Percentiles rank a stretch among this genome's conserved stretches.
phyloP scores from a whole-genome alignment of 148 eudicot genomes.

The Heliamphora exappendiculata region DNA sequence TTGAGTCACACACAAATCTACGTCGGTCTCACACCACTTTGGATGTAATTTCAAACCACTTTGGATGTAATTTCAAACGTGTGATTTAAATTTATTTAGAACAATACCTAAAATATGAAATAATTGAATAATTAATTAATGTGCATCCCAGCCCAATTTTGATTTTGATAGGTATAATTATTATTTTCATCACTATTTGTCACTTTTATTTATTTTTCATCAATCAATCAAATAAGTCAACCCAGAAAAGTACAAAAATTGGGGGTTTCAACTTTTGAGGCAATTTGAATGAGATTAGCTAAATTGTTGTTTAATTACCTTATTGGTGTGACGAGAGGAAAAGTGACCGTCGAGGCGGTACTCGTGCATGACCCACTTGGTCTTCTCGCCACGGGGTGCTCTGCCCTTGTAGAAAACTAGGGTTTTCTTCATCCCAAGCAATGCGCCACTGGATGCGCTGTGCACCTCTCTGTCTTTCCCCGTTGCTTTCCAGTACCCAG shows the following conservation, averaged over 20 bases:
- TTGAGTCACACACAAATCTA: too few relatives aligned
- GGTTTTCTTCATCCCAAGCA: conserved; percentile 79
- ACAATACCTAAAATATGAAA: too few relatives aligned
- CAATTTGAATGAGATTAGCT: too few relatives aligned
- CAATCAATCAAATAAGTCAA: neutral
- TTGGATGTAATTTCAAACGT: too few relatives aligned
- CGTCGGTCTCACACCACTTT: too few relatives aligned
- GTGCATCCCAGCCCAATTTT: too few relatives aligned
- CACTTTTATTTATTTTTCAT: neutral
- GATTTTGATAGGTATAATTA: too few relatives aligned
- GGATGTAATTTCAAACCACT: too few relatives aligned
- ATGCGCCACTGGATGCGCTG: conserved; percentile 16
- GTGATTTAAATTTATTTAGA: too few relatives aligned
- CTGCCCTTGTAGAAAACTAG: conserved; percentile 77
- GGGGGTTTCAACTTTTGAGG: neutral
- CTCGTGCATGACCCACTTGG: conserved; percentile 87
- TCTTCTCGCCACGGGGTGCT: conserved; percentile 71
- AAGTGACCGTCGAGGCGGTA: conserved; percentile 79
- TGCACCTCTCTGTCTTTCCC: conserved; percentile 60
- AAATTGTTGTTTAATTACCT: too few relatives aligned
- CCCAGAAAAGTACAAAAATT: neutral
- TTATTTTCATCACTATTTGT: too few relatives aligned
- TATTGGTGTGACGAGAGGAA: conserved; percentile 49
- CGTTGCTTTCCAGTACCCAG: conserved; percentile 84
- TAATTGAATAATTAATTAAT: too few relatives aligned